Conservation (phyloP, 371 early-diverging fungal species). For the Modicella reniformis region DNA sequence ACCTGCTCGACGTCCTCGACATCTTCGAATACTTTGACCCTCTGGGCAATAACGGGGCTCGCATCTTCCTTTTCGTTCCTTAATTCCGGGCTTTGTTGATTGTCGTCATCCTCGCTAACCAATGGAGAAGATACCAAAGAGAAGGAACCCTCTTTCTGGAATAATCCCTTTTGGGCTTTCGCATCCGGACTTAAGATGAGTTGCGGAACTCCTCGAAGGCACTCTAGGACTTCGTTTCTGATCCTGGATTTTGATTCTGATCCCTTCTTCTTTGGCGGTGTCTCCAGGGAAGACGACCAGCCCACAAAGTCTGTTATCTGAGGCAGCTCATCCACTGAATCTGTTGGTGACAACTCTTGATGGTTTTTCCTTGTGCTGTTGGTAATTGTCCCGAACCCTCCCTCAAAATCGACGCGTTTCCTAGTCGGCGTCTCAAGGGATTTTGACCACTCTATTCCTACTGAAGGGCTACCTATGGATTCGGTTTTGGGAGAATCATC, state of each 20-base stretch:
- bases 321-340: constrained; percentile 2
- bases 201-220: constrained; percentile 33
- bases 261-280: constrained; percentile 24
- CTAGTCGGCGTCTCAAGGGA: constrained; percentile 36
- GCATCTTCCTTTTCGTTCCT: background rate
- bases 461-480: background rate
- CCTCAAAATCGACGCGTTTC: background rate
- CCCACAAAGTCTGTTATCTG: constrained; percentile 9
- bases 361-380: constrained; percentile 8
- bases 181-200: background rate
- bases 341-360: constrained; percentile 16
- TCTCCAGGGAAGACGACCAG: constrained; percentile 41
- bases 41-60: background rate
- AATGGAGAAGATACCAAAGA: constrained; percentile 24
- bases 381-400: background rate
- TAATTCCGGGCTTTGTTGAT: background rate
- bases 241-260: background rate
- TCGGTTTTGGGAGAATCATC: background rate
- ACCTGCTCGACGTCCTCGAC: too few relatives aligned
- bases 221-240: constrained; percentile 19
- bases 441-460: constrained; percentile 25
- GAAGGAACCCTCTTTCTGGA: constrained; percentile 16
- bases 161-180: background rate
- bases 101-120: constrained; percentile 6
- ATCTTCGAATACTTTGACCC: background rate